These are phyloP conservation scores for Penicillium herquei DNA, from an alignment of 495 filamentous ascomycete genomes.

Conservation along the genomic window DNA sequence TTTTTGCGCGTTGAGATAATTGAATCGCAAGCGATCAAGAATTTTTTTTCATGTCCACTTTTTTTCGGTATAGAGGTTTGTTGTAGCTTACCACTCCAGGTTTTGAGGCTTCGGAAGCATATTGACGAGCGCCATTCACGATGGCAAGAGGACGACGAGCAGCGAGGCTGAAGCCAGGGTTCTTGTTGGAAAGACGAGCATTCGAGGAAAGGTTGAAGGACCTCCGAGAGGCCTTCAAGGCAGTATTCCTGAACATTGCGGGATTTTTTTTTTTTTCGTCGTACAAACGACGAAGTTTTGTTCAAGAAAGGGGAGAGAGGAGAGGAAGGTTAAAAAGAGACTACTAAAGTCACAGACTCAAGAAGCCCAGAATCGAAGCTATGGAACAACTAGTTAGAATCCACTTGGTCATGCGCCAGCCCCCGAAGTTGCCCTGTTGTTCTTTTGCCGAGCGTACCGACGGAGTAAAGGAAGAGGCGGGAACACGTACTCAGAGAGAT, in stretches of 20 bases:
- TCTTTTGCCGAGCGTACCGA: constrained; percentile 28
- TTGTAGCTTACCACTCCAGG: constrained; percentile 38
- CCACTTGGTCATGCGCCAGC: constrained; percentile 11
- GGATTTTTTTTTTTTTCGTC: constrained; percentile 38
- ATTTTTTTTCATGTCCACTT: neutral
- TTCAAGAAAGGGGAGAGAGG: constrained; percentile 9
- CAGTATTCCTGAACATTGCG: constrained; percentile 47
- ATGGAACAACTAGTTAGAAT: too few species aligned
- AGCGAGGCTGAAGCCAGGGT: constrained; percentile 46
- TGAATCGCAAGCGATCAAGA: constrained; percentile 10
- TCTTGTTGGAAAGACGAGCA: constrained; percentile 40
- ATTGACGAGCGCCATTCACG: constrained; percentile 43
- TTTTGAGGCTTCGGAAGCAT: constrained; percentile 50
- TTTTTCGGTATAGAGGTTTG: neutral
- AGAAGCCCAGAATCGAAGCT: neutral
- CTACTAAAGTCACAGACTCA: constrained; percentile 7
- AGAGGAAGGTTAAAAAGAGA: constrained; percentile 3
- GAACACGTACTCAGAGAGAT: constrained; percentile 18
- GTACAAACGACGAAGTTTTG: constrained; percentile 11
- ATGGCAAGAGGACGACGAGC: constrained; percentile 41
- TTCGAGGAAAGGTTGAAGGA: constrained; percentile 48
- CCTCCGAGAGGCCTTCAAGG: constrained; percentile 46
- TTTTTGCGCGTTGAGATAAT: neutral
- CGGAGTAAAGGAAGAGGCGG: constrained; percentile 33
- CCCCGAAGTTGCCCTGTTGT: constrained; percentile 19